Base-by-base conservation (phyloP, 2,329 filamentous ascomycete genomes). In the Beauveria australis region DNA sequence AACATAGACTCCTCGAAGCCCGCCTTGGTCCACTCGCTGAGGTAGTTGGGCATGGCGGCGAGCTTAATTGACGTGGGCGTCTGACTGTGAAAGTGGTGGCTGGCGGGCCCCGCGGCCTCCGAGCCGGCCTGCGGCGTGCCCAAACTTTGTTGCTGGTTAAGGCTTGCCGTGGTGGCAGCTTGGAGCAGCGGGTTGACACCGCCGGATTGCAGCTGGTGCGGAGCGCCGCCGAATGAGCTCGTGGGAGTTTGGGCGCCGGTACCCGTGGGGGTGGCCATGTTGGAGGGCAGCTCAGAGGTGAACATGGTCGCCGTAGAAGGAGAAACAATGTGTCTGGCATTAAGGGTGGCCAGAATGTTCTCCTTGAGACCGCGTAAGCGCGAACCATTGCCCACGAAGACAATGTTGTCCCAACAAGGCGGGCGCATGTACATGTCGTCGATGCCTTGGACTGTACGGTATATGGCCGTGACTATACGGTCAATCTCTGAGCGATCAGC, bases 251-350 rank as follows among this genome's bases (percentile, higher is more conserved):
- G 94, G 18, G 92, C 86, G 40, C 93, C 93, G 1, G 93, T 97
- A 22, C 91, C 92, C 12, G 89, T 83, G 1, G 94, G 94, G 0
- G 94, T 97, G 33, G 90, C 92, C 71, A 97, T 84, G 75, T 94
- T 93, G 9, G 92, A 97, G 8, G 94, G 94, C 43, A 97, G 86
- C 74, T 99, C 94, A 24, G 92, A 96, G 41, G 92, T 96, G 80
- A 97, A 97, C 69, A 97, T 97, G 47, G 92, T 97, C 55, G 91
- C 92, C 1, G 91, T 93, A 30, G 89, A 92, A 0, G 94, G 94
- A 2, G 92, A 96, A 66, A 99, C 87, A 59, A 97, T 83, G 73
- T 96, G 94, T 65, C 92, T 92, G 53, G 87, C 83, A 43, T 84
- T 84, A 41, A 99, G 83, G 0, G 87, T 92, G 67, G 89, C 83